Conservation (phyloP, 352 stramenopile genomes). For the Globisporangium splendens region DNA sequence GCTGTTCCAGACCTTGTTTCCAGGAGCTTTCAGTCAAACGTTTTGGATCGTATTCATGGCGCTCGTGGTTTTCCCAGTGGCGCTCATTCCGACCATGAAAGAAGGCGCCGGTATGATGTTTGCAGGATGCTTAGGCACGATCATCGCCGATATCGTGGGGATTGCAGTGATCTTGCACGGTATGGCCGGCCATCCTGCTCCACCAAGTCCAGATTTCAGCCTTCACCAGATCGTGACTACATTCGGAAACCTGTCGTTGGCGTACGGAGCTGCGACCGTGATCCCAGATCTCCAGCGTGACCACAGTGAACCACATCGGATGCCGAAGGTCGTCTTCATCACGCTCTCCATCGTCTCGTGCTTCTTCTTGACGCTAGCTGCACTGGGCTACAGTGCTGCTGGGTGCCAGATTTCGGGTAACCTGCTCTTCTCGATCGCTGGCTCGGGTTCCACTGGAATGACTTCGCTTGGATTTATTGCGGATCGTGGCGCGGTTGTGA, state of each 20-base stretch:
- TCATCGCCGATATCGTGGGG: slow-evolving; percentile 37
- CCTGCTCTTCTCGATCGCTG: slow-evolving; percentile 46
- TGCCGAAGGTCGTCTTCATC: slow-evolving; percentile 43
- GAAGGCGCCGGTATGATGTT: slow-evolving; percentile 31
- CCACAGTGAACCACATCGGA: slow-evolving; percentile 38
- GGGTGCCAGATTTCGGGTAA: slow-evolving; percentile 53
- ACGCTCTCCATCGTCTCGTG: slow-evolving; percentile 31
- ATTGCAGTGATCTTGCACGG: slow-evolving; percentile 26
- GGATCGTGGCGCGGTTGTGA: slow-evolving; percentile 1
- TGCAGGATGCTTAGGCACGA: slow-evolving; percentile 37
- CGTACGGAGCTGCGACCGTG: slow-evolving; percentile 43
- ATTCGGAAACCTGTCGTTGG: slow-evolving; percentile 53
- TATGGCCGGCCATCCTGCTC: slow-evolving; percentile 30
- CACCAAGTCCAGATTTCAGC: slow-evolving; percentile 27
- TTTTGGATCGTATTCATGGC: slow-evolving; percentile 51
- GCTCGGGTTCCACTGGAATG: slow-evolving; percentile 12
- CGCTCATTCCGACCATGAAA: slow-evolving; percentile 41
- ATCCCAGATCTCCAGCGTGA: slow-evolving; percentile 45
- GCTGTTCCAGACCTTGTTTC: slow-evolving; percentile 45
- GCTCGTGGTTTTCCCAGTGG: slow-evolving; percentile 26
- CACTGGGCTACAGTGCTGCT: slow-evolving; percentile 25
- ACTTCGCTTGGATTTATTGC: slow-evolving; percentile 13
- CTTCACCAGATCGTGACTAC: slow-evolving; percentile 37
- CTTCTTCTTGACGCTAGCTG: slow-evolving; percentile 40
- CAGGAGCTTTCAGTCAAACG: slow-evolving; percentile 35